Evolutionary conservation across 2,329 filamentous ascomycete genomes (phyloP), one percentile per base, ranked within the genome.

Genomic region (Cladosporium velox): DNA sequence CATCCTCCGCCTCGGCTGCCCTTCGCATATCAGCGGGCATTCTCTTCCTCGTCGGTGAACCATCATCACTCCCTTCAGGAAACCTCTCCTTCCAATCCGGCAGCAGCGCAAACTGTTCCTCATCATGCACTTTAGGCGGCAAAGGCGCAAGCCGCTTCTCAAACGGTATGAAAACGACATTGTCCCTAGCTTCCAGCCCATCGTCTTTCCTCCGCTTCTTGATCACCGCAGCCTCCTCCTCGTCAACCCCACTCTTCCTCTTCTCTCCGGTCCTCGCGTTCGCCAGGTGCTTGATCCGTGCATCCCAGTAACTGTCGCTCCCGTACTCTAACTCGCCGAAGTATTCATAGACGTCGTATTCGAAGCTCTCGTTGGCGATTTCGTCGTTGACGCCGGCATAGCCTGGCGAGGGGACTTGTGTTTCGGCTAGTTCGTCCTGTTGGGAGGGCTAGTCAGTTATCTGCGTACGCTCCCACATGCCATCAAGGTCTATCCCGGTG

Each of bases 351-450:
- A 78, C 73, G 67, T 83, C 82, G 74, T 78, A 83, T n/a, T 83
- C 79, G 51, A 75, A 73, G n/a, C 58, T 67, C 55, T 74, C 71
- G 30, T 69, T 65, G 21, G 66, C 72, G 30, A 75, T 69, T 35
- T 77, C 75, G 57, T 73, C 66, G 62, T 76, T 73, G 32, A 73
- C 71, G 67, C 73, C 71, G 71, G 68, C 75, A 62, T 76, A 77
- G 59, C 74, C 74, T 4, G 82, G 81, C 15, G 80, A 81, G 30
- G 80, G 73, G 6, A 84, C 74, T 49, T 79, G 79, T 41, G 79
- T 79, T 69, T 84, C 81, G 64, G 81, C 82, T 15, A 84, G 79
- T 67, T 84, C 82, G 68, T 84, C 82, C 76, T 83, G 62, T 26
- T 15, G 11, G 8, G 28, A 34, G 38, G 2, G 7, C 2, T 10